Percentiles rank a stretch among this genome's conserved stretches.
These are phyloP conservation scores for Tuber indicum DNA, from an alignment of 495 filamentous ascomycete species.

Conservation along the genomic window DNA sequence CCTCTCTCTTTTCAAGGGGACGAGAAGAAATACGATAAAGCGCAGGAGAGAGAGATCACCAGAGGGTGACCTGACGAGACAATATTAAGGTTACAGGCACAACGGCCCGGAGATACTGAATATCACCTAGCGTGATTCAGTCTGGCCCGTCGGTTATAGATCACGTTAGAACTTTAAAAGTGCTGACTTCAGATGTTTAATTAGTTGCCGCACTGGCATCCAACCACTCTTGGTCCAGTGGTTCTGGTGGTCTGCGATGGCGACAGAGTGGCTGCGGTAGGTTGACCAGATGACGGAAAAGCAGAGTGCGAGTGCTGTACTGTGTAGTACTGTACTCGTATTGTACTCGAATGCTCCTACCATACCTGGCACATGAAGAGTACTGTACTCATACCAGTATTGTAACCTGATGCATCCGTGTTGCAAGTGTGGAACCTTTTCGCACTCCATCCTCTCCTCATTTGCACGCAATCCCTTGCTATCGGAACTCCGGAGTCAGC, in stretches of 20 bases:
- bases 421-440: background rate
- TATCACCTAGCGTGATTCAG: background rate
- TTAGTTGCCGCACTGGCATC: background rate
- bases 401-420: background rate
- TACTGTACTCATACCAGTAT: no score
- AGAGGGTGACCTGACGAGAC: background rate
- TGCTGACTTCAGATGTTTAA: background rate
- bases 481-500: background rate
- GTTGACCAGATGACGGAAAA: background rate
- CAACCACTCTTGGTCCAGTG: background rate
- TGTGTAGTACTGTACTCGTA: background rate
- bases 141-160: background rate
- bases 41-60: background rate
- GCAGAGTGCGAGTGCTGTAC: no score
- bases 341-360: background rate
- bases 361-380: background rate
- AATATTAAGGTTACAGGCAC: background rate
- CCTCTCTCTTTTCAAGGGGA: background rate
- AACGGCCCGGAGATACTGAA: background rate
- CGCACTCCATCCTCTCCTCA: background rate
- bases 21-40: background rate
- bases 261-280: background rate
- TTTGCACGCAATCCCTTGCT: background rate
- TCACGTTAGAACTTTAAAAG: conserved; percentile 1
- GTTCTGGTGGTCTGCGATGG: background rate